Conservation (phyloP, 2,329 filamentous ascomycete species). For the Aspergillus eucalypticola region DNA sequence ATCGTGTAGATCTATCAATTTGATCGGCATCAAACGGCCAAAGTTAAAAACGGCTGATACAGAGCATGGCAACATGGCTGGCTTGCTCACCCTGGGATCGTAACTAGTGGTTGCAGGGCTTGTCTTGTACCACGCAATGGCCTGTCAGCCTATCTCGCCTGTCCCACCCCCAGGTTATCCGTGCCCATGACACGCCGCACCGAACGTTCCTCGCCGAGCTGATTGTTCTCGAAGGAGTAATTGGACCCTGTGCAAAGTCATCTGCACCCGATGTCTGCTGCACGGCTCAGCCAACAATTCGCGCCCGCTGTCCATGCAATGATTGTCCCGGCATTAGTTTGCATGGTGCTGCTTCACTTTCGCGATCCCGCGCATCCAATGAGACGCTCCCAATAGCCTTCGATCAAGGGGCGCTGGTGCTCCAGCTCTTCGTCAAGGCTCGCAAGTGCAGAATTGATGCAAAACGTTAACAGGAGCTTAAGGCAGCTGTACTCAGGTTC, state of each 20-base stretch:
- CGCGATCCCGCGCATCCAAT: slow-evolving; percentile 14
- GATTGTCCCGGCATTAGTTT: slow-evolving; percentile 25
- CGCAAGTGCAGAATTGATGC: not conserved
- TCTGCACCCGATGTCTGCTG: slow-evolving; percentile 19
- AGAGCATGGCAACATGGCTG: not conserved
- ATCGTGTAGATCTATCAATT: slow-evolving; percentile 10
- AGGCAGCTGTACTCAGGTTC: not conserved
- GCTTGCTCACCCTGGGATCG: slow-evolving; percentile 1
- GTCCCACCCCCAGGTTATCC: slow-evolving; percentile 6
- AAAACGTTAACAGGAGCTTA: slow-evolving; percentile 1
- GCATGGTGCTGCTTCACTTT: slow-evolving; percentile 18
- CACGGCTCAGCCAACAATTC: slow-evolving; percentile 16
- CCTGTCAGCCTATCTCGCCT: slow-evolving; percentile 11
- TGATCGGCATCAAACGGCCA: slow-evolving; percentile 3
- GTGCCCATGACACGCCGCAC: slow-evolving; percentile 6
- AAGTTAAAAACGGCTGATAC: not conserved
- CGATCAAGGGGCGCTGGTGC: not conserved
- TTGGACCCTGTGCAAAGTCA: slow-evolving; percentile 19
- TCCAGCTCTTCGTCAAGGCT: not conserved
- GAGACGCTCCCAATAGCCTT: not conserved
- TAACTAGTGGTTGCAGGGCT: not conserved
- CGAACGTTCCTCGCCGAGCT: slow-evolving; percentile 9
- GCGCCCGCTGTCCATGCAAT: slow-evolving; percentile 20
- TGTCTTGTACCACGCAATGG: slow-evolving; percentile 4
- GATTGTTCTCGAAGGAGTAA: slow-evolving; percentile 17